Evolutionary conservation across 2,329 filamentous ascomycete species (phyloP).

Genomic region (Alternaria alternata): DNA sequence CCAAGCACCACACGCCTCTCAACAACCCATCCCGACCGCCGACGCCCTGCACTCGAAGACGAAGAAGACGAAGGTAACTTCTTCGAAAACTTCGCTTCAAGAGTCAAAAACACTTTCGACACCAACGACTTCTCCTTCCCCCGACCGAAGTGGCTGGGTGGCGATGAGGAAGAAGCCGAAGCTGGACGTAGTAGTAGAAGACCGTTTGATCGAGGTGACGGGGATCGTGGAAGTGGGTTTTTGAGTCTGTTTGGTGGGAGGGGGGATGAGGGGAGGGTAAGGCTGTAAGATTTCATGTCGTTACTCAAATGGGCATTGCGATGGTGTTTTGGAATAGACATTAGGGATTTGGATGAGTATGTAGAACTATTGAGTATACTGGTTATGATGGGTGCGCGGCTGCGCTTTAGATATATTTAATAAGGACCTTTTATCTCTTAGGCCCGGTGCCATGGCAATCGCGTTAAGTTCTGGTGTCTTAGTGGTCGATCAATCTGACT

Average conservation of each 20-base stretch:
- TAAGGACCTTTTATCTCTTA: background rate
- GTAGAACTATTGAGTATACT: background rate
- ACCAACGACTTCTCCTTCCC: slow-evolving; percentile 63
- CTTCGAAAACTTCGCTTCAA: slow-evolving; percentile 81
- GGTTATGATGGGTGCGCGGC: background rate
- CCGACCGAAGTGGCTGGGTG: slow-evolving; percentile 82
- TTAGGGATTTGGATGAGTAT: background rate
- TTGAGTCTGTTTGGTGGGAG: slow-evolving; percentile 46
- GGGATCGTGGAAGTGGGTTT: slow-evolving; percentile 29
- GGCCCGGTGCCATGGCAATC: background rate
- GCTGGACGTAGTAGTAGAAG: slow-evolving; percentile 15
- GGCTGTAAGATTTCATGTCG: slow-evolving; percentile 29
- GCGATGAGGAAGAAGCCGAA: slow-evolving; percentile 52
- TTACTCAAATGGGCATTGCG: slow-evolving; percentile 2
- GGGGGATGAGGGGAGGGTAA: slow-evolving; percentile 43
- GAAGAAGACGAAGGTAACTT: slow-evolving; percentile 79
- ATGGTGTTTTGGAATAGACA: background rate
- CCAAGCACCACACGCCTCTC: slow-evolving; percentile 17
- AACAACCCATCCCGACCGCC: slow-evolving; percentile 18
- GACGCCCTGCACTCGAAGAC: slow-evolving; percentile 54
- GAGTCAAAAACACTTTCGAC: slow-evolving; percentile 92
- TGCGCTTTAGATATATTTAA: background rate
- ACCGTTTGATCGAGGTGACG: slow-evolving; percentile 10
- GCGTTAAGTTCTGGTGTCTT: background rate
- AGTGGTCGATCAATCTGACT: background rate